Conservation (phyloP, 257 asterid species). For the Nicotiana tomentosiformis region DNA sequence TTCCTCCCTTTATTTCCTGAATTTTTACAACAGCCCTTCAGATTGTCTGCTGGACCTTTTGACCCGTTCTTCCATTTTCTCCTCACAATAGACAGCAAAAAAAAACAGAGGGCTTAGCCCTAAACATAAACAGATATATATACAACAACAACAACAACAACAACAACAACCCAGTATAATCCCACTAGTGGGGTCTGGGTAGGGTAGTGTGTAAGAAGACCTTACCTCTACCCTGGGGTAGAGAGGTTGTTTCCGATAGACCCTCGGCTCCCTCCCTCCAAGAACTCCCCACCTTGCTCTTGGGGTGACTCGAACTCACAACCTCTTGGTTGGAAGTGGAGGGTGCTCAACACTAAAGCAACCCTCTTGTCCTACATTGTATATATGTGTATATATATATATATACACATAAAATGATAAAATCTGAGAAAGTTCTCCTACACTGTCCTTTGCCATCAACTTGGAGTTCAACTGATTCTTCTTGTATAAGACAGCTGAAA, state of each 20-base stretch:
- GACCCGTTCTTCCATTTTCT: not conserved
- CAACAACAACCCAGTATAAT: too few relatives aligned
- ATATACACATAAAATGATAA: not conserved
- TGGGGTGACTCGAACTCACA: too few relatives aligned
- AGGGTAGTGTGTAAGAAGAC: too few relatives aligned
- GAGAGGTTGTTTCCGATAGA: too few relatives aligned
- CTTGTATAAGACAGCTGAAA: not conserved
- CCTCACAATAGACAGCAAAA: not conserved
- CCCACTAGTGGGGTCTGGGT: too few relatives aligned
- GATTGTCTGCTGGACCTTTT: not conserved
- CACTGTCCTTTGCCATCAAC: not conserved
- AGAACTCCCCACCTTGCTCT: too few relatives aligned
- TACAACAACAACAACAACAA: too few relatives aligned
- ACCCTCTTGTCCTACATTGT: too few relatives aligned
- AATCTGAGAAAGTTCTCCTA: not conserved
- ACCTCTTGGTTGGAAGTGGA: too few relatives aligned
- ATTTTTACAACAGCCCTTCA: not conserved
- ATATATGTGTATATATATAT: not conserved
- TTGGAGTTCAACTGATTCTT: not conserved
- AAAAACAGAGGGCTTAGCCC: not conserved
- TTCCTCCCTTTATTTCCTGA: not conserved
- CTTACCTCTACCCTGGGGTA: too few relatives aligned
- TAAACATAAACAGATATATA: not conserved
- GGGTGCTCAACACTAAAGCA: too few relatives aligned
- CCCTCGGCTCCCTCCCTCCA: too few relatives aligned